Conservation (phyloP, 2,329 filamentous ascomycete genomes). For the Pochonia chlamydosporia region DNA sequence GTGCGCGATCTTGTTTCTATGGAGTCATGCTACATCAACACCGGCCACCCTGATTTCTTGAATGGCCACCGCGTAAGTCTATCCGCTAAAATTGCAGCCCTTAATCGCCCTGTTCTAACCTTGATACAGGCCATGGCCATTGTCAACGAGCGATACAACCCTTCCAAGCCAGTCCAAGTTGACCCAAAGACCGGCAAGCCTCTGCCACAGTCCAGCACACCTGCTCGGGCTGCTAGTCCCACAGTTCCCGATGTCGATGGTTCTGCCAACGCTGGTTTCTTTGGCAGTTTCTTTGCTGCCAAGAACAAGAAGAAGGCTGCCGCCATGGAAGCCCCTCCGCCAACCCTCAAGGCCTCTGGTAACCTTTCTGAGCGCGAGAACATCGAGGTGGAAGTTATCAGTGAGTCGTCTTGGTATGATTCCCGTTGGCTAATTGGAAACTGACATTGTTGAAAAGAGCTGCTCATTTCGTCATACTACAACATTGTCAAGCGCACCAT, state of each 20-base stretch:
- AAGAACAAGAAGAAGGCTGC: conserved; percentile 99
- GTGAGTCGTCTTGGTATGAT: conserved; percentile 45
- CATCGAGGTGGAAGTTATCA: conserved; percentile 97
- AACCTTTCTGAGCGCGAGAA: conserved; percentile 90
- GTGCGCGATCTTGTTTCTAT: conserved; percentile 89
- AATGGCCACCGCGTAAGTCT: conserved; percentile 77
- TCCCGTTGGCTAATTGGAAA: neutral
- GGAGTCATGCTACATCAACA: conserved; percentile 98
- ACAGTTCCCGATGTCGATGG: conserved; percentile 50
- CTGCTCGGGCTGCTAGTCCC: conserved; percentile 70
- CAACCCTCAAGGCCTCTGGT: conserved; percentile 88
- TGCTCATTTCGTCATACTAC: conserved; percentile 94
- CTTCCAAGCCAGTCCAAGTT: conserved; percentile 82
- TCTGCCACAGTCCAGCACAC: conserved; percentile 59
- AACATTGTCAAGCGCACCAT: conserved; percentile 97
- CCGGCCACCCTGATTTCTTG: conserved; percentile 93
- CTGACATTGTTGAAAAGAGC: conserved; percentile 48
- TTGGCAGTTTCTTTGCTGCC: conserved; percentile 95
- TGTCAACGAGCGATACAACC: conserved; percentile 85
- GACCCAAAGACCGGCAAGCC: conserved; percentile 99
- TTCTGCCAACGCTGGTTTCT: conserved; percentile 71
- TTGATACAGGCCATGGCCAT: conserved; percentile 78
- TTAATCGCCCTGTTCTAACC: neutral
- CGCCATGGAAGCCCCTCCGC: conserved; percentile 95
- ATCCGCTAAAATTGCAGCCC: too few relatives aligned